Conservation (phyloP, 2,329 filamentous ascomycete species). For the Cordyceps cateniannulata region DNA sequence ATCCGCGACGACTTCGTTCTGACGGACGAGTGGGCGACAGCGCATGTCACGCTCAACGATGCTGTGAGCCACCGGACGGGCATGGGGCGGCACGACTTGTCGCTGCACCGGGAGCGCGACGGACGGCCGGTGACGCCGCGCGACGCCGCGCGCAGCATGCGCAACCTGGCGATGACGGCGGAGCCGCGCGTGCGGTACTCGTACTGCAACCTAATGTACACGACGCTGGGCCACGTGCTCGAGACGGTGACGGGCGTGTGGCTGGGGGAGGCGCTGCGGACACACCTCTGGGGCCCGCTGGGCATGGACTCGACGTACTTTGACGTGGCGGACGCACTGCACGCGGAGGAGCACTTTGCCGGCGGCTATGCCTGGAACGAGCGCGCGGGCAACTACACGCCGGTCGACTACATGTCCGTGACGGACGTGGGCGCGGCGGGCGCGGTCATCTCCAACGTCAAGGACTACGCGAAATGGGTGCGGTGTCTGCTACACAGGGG, state of each 20-base stretch:
- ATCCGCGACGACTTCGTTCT: slow-evolving; percentile 48
- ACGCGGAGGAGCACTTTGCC: slow-evolving; percentile 24
- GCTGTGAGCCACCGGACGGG: slow-evolving; percentile 47
- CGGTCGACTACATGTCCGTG: slow-evolving; percentile 22
- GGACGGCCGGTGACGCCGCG: slow-evolving; percentile 21
- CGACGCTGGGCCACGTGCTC: slow-evolving; percentile 32
- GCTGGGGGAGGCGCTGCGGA: slow-evolving; percentile 30
- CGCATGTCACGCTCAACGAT: slow-evolving; percentile 47
- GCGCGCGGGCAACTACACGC: slow-evolving; percentile 16
- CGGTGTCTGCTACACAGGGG: slow-evolving; percentile 21
- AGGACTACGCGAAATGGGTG: slow-evolving; percentile 29
- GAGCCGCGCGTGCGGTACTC: slow-evolving; percentile 36
- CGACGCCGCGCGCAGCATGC: slow-evolving; percentile 29
- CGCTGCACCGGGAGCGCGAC: slow-evolving; percentile 10
- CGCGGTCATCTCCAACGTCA: slow-evolving; percentile 31
- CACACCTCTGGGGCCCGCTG: slow-evolving; percentile 32
- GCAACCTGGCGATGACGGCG: slow-evolving; percentile 33
- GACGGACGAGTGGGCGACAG: slow-evolving; percentile 37
- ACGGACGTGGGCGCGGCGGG: slow-evolving; percentile 31
- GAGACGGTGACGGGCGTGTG: slow-evolving; percentile 26
- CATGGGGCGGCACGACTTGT: slow-evolving; percentile 36
- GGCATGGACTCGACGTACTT: slow-evolving; percentile 37
- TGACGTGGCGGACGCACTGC: slow-evolving; percentile 15
- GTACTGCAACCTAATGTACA: slow-evolving; percentile 43
- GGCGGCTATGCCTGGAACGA: slow-evolving; percentile 31